Evolutionary conservation across 805 yeast species (phyloP), one percentile per base, ranked within the genome.

Genomic region (Sporopachydermia quercuum): DNA sequence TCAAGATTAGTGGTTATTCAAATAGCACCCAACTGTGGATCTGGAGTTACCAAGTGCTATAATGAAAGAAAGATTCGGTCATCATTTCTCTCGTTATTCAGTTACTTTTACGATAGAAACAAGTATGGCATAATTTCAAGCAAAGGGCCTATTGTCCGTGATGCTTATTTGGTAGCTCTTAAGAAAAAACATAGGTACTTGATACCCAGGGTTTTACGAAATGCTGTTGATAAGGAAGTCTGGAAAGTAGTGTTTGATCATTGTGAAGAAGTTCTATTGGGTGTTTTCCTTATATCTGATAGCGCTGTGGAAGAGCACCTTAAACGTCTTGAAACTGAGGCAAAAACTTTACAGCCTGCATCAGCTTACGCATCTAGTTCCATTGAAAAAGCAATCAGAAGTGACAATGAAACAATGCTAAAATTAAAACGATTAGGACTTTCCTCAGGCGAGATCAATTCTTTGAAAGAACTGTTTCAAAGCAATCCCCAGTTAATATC

Each of bases 111-210:
- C 34, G 49, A 56, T 4, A 57, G 69, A 18, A 49, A 54, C 18
- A 72, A 72, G 50, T 73, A 70, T 39, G 87, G 85, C 1, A 85
- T 78, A 14, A 59, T 79, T 36, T 66, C 71, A 8, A 62, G 60
- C 15, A 61, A 62, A 39, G 70, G 73, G 1, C 44, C 53, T 5
- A 62, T 64, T 47, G 76, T 76, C 34, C 78, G 76, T 48, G 87
- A 79, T 54, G 68, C 78, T 5, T 79, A 78, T 52, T 45, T 79
- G 40, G 54, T 76, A 18, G 66, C 77, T 1, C 40, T 68, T 8
- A 23, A 23, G 30, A 23, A 23, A 23, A 23, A 23, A 23, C n/a
- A 56, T n/a, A 8, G 30, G n/a, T 23, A 23, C n/a, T n/a, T 23
- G 30, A 23, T 23, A 23, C 30, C 30, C n/a, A 8, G 30, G 8